Base-by-base conservation (phyloP, 2,329 filamentous ascomycete genomes). In the Stagonosporopsis tanaceti region DNA sequence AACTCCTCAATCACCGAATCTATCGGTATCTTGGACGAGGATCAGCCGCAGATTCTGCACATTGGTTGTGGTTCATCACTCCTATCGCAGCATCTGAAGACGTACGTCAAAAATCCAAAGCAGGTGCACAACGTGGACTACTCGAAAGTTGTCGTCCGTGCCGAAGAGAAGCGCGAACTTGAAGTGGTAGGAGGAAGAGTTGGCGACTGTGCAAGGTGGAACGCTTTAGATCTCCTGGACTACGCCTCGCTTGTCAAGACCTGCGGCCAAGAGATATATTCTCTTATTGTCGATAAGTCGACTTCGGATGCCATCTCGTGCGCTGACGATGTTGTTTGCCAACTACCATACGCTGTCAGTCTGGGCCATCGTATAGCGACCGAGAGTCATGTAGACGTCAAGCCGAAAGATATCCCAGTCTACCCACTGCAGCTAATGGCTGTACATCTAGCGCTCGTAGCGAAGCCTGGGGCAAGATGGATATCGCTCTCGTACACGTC, bases 111-210 rank as follows among this genome's bases (percentile, higher is more conserved):
- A 1, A 37, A 64, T 14, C 68, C 76, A 2, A 37, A 39, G 11
- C 74, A 75, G 25, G 67, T 78, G 7, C 73, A 76, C 39, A 78
- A 78, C 47, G 35, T 77, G 24, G 76, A 78, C 53, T 78, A 76
- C 52, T 77, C 76, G 1, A 59, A 65, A 22, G 68, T 74, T 14
- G 76, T 75, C 1, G 68, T 78, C 15, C 61, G 72, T 6, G 47
- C 76, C 2, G 76, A 76, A 12, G 60, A 53, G 40, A 59, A 62
- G 42, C 62, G 47, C 59, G 76, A 78, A 15, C 2, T 37, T 6
- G 44, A 34, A 4, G 32, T 22, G 11, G 4, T 40, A 30, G 37
- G 20, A 3, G 34, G 41, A 4, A 25, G 22, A 6, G 30, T 30
- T 3, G n/a, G 28, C 15, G 47, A 25, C 2, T 51, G 45, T 35